A percentile compares a stretch with the other conserved stretches of the same genome.
These are phyloP conservation scores for Ochetophila trinervis DNA, from an alignment of 306 rosid genomes.

Conservation along the genomic window DNA sequence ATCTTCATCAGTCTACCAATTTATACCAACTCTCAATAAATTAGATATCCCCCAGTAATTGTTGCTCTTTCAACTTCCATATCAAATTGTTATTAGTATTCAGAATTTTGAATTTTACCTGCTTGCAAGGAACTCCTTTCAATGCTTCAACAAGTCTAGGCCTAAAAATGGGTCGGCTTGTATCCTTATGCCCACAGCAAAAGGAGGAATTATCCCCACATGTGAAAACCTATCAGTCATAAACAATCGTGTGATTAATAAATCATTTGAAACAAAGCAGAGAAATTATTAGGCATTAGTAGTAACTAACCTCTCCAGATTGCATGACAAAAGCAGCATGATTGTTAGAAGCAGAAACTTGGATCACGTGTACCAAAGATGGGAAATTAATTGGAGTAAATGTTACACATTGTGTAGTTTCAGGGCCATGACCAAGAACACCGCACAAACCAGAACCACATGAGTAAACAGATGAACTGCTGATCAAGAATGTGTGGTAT, in stretches of 20 bases:
- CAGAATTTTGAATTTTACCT: conserved; percentile 33
- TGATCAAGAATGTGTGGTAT: conserved; percentile 77
- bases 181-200: conserved; percentile 87
- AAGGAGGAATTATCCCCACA: conserved; percentile 89
- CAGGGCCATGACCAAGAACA: conserved; percentile 88
- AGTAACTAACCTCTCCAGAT: conserved; percentile 74
- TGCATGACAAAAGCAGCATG: conserved; percentile 85
- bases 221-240: conserved; percentile 65
- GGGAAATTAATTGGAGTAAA: conserved; percentile 67
- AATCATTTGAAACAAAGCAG: too few relatives aligned
- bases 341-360: conserved; percentile 82
- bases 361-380: conserved; percentile 52
- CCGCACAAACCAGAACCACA: conserved; percentile 90
- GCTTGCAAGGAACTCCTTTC: conserved; percentile 77
- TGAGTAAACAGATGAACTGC: conserved; percentile 74
- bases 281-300: background rate
- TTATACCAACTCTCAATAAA: too few relatives aligned
- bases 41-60: too few relatives aligned
- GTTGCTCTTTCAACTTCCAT: background rate
- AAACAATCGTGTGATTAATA: conserved; percentile 6
- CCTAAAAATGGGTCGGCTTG: conserved; percentile 74
- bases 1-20: too few relatives aligned
- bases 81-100: background rate
- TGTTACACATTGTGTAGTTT: conserved; percentile 71
- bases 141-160: conserved; percentile 85